These are phyloP conservation scores for Oryza meyeriana DNA, from an alignment of 176 grass and related monocot genomes.

Conservation along the genomic window DNA sequence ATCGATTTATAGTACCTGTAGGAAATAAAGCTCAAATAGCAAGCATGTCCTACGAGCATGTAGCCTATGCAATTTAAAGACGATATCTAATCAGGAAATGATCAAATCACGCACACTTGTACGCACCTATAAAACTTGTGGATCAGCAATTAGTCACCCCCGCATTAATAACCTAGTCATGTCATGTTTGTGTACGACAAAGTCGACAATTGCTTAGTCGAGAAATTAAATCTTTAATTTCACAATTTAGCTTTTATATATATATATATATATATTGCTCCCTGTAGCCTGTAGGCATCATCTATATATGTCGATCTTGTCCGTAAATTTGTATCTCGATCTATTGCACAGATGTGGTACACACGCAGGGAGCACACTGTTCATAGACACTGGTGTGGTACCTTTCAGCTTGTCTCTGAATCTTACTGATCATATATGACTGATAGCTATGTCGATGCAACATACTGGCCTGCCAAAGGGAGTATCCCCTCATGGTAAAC, in stretches of 20 bases:
- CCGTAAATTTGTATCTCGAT: no score
- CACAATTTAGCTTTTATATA: no score
- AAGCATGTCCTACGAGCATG: neutral
- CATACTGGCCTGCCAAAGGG: neutral
- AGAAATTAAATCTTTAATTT: no score
- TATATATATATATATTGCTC: no score
- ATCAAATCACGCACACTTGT: neutral
- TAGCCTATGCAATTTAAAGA: neutral
- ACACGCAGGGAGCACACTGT: neutral
- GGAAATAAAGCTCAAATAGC: neutral
- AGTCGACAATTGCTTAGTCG: neutral
- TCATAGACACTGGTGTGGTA: neutral
- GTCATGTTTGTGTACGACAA: neutral
- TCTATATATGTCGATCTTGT: no score
- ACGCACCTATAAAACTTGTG: neutral
- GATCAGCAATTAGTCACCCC: neutral
- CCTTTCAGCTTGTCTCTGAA: neutral
- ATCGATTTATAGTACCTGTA: neutral
- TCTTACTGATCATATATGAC: neutral
- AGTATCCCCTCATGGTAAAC: neutral
- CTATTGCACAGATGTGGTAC: neutral
- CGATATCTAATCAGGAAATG: neutral
- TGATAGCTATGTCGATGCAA: neutral
- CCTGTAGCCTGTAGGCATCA: no score
- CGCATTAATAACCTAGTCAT: neutral